Evolutionary conservation across 129 eudicot species (phyloP).

Genomic region (Sambucus nigra): DNA sequence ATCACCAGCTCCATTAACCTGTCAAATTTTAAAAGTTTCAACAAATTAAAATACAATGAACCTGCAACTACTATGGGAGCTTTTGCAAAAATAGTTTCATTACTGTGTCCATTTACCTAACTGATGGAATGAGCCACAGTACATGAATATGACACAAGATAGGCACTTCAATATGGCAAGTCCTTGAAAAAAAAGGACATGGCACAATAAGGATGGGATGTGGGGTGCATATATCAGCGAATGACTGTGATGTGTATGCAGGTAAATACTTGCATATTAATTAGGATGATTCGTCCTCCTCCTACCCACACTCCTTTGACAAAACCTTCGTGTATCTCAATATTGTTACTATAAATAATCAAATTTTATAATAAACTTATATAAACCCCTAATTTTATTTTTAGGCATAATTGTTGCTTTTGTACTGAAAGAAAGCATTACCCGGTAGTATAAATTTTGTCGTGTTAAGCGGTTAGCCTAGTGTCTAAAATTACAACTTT

Average conservation of each 20-base stretch:
- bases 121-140: background rate
- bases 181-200: background rate
- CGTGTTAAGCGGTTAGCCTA: background rate
- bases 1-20: slow-evolving; percentile 99
- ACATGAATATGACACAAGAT: background rate
- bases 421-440: background rate
- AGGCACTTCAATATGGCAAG: background rate
- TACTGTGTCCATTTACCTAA: background rate
- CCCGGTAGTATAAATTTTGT: background rate
- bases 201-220: background rate
- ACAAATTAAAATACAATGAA: background rate
- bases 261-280: background rate
- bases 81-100: background rate
- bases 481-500: background rate
- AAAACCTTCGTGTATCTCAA: background rate
- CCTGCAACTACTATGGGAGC: background rate
- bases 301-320: background rate
- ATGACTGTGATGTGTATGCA: background rate
- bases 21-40: slow-evolving; percentile 11
- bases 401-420: background rate
- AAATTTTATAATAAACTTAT: no score
- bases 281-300: background rate
- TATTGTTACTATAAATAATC: background rate
- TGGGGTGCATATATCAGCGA: no score
- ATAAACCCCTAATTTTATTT: no score